Evolutionary conservation across 148 eudicot genomes (phyloP), one percentile per base, ranked within the genome.

Genomic region (Gaultheria prostrata): DNA sequence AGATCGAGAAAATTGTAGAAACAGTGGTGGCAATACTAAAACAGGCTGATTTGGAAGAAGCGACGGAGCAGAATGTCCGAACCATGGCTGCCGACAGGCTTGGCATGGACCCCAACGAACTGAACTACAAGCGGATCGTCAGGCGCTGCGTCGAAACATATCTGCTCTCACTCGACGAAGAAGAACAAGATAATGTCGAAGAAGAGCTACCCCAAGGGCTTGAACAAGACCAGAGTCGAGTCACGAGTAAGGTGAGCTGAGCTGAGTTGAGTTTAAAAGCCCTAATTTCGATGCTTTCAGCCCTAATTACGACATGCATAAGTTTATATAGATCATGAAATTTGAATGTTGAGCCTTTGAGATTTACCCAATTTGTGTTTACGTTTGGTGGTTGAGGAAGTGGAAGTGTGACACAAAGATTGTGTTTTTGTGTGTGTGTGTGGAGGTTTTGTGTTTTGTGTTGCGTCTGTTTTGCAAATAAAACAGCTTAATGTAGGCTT

Each of bases 51-150:
- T 43, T 88, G 32, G 88, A 89, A 24, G 57, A 83, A 61, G 65
- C 85, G 32, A 89, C 90, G 35, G 91, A 89, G 75, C 46, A 49
- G n/a, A 80, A 80, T 20, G 85, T 89, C 33, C 87, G 91, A 15
- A 24, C 57, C 20, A 71, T 77, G 32, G 85, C 86, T 43, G 85
- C 91, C 56, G 46, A 24, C 3, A 76, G 83, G 75, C 88, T 89
- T 18, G 49, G 82, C 43, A 14, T 89, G 3, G 85, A 86, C 77
- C 91, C 88, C 17, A 71, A 83, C 43, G 87, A 56, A n/a, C 71
- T 89, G 14, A 77, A 84, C 26, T 69, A 65, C 43, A 89, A 89
- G 69, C 69, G 88, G 33, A 79, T 87, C 51, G 81, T 88, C 56
- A 82, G 91, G 1, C 86, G 84, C 15, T 50, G 78, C n/a, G 45